phyloP scores from a whole-genome alignment of 2,329 filamentous ascomycete genomes.

The Fragosphaeria purpurea region DNA sequence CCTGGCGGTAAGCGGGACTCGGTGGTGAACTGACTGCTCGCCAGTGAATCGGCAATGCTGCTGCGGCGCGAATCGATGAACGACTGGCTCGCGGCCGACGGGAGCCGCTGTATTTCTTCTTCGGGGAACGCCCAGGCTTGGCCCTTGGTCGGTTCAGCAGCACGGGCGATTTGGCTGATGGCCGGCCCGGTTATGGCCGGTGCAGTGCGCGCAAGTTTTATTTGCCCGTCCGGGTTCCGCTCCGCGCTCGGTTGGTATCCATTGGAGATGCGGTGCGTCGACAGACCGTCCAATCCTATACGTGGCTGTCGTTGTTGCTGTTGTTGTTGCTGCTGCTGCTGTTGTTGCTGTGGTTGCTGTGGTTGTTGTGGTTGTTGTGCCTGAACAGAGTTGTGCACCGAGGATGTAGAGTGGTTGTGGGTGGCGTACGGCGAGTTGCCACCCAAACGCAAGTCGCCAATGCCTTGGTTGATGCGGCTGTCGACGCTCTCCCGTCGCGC shows the following conservation, averaged over 20 bases:
- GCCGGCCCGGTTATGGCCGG: slow-evolving; percentile 67
- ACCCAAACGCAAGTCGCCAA: slow-evolving; percentile 59
- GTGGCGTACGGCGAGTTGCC: slow-evolving; percentile 64
- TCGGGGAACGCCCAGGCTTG: slow-evolving; percentile 79
- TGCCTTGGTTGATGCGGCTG: slow-evolving; percentile 63
- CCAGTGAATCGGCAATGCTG: slow-evolving; percentile 66
- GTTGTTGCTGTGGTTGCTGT: not conserved
- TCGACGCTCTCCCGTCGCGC: slow-evolving; percentile 70
- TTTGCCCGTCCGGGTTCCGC: slow-evolving; percentile 41
- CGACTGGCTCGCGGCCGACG: slow-evolving; percentile 35
- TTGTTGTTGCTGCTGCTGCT: too few species aligned
- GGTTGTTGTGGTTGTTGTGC: slow-evolving; percentile 46
- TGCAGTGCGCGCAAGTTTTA: slow-evolving; percentile 52
- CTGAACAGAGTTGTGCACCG: slow-evolving; percentile 60
- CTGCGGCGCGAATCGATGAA: slow-evolving; percentile 60
- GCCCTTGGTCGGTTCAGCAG: slow-evolving; percentile 70
- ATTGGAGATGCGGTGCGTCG: slow-evolving; percentile 53
- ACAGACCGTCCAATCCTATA: slow-evolving; percentile 38
- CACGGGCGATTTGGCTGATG: slow-evolving; percentile 54
- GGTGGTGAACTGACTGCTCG: slow-evolving; percentile 68
- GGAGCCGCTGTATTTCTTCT: slow-evolving; percentile 48
- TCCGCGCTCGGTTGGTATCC: slow-evolving; percentile 53
- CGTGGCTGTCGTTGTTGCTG: slow-evolving; percentile 52
- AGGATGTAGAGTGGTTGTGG: slow-evolving; percentile 66
- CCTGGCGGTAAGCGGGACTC: slow-evolving; percentile 63